A percentile compares a stretch with the other conserved stretches of the same genome.
Evolutionary conservation across 495 filamentous ascomycete genomes (phyloP).

Genomic region (Coniosporium apollinis): DNA sequence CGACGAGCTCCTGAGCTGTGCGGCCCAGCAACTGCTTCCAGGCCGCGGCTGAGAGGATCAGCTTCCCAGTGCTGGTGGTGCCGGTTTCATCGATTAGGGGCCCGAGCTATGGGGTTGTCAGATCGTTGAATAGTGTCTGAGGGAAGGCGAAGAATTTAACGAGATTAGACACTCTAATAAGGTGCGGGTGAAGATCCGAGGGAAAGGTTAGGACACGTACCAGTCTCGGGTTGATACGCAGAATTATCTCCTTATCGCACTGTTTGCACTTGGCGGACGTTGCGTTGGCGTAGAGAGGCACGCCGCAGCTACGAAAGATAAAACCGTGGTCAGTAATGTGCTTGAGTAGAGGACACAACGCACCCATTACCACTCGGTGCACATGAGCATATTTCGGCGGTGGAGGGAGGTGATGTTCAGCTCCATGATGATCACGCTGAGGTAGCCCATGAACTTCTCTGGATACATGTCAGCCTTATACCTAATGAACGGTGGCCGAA

Average conservation of each 20-base stretch:
- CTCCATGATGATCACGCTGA: slow-evolving; percentile 39
- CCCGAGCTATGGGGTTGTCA: slow-evolving; percentile 26
- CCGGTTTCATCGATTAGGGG: slow-evolving; percentile 40
- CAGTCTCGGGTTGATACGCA: slow-evolving; percentile 38
- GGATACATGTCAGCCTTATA: background rate
- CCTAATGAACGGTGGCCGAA: background rate
- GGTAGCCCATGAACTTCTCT: slow-evolving; percentile 37
- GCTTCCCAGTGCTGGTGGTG: slow-evolving; percentile 27
- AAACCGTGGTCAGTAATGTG: too few species aligned
- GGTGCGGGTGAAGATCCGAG: too few species aligned
- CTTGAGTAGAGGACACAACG: too few species aligned
- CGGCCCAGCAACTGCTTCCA: slow-evolving; percentile 38
- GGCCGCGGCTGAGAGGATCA: slow-evolving; percentile 34
- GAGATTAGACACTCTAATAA: too few species aligned
- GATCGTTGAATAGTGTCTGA: too few species aligned
- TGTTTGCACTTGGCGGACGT: slow-evolving; percentile 31
- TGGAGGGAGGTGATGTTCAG: slow-evolving; percentile 31
- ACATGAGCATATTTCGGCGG: slow-evolving; percentile 34
- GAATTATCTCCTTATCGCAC: slow-evolving; percentile 27
- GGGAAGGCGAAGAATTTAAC: too few species aligned
- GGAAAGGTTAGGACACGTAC: slow-evolving; percentile 9
- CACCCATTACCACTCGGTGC: slow-evolving; percentile 43
- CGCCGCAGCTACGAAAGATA: slow-evolving; percentile 37
- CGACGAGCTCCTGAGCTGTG: slow-evolving; percentile 18
- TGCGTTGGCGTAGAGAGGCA: slow-evolving; percentile 37